Evolutionary conservation across 768 basidiomycete species (phyloP).

Genomic region (Tulasnella sp.): DNA sequence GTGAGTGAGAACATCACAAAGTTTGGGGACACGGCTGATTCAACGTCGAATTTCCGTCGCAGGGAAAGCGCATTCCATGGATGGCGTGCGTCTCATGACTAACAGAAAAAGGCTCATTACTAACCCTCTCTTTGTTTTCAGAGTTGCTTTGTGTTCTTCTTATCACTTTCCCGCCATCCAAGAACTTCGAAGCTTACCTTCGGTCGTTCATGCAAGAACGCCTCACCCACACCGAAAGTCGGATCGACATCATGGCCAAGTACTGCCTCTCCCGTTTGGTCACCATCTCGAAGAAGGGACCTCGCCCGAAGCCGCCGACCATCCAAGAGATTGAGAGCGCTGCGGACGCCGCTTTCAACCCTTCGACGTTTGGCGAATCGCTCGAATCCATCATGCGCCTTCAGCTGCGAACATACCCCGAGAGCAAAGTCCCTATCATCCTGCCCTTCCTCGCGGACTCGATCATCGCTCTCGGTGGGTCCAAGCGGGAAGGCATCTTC

Average conservation of each 20-base stretch:
- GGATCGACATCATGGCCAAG: constrained; percentile 83
- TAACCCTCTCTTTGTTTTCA: neutral
- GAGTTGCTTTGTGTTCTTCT: constrained; percentile 77
- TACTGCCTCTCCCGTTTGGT: constrained; percentile 73
- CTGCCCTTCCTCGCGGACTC: constrained; percentile 89
- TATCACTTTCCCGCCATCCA: constrained; percentile 88
- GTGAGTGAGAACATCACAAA: constrained; percentile 34
- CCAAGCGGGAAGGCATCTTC: constrained; percentile 82
- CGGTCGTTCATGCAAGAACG: constrained; percentile 67
- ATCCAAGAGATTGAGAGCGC: constrained; percentile 85
- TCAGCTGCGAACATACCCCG: constrained; percentile 77
- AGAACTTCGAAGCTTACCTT: constrained; percentile 81
- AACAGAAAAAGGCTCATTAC: neutral
- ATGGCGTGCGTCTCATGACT: constrained; percentile 38
- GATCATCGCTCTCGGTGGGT: constrained; percentile 78
- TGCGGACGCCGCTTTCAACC: constrained; percentile 88
- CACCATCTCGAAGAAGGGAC: constrained; percentile 70
- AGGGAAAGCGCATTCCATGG: constrained; percentile 78
- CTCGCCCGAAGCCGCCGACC: constrained; percentile 72
- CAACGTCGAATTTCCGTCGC: neutral
- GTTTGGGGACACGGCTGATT: neutral
- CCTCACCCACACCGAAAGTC: constrained; percentile 53
- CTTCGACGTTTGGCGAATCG: constrained; percentile 87
- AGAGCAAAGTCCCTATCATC: constrained; percentile 79
- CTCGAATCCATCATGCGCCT: constrained; percentile 72